Evolutionary conservation across 805 yeast genomes (phyloP).

Genomic region (Myxozyma melibiosi): DNA sequence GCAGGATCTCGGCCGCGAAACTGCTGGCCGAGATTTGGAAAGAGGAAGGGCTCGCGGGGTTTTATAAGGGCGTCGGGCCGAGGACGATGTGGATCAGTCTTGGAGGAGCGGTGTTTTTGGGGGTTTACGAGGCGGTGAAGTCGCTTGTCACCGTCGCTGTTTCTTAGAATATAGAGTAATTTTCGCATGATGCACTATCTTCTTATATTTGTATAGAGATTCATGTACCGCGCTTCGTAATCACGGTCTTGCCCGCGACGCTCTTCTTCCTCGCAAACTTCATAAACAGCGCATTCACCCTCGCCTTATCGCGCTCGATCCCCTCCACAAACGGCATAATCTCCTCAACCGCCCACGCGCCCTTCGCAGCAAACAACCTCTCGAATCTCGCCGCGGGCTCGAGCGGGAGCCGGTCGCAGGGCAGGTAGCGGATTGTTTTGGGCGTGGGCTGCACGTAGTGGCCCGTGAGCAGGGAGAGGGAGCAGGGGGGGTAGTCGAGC

Average conservation of each 20-base stretch:
- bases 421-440: constrained; percentile 55
- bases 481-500: constrained; percentile 62
- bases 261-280: constrained; percentile 62
- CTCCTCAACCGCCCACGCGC: constrained; percentile 63
- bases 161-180: neutral
- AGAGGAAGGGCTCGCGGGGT: constrained; percentile 75
- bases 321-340: constrained; percentile 65
- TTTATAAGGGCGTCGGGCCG: constrained; percentile 87
- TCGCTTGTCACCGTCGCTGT: neutral
- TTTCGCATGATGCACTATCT: neutral
- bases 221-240: constrained; percentile 28
- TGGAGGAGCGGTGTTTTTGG: constrained; percentile 97
- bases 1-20: constrained; percentile 49
- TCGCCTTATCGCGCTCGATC: constrained; percentile 55
- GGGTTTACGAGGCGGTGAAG: constrained; percentile 73
- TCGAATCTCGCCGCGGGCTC: constrained; percentile 55
- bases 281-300: constrained; percentile 60
- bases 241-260: constrained; percentile 24
- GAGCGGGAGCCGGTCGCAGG: constrained; percentile 49
- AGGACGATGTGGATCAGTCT: constrained; percentile 97
- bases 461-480: constrained; percentile 58
- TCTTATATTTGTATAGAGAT: neutral
- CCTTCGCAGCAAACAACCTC: constrained; percentile 56
- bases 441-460: constrained; percentile 52
- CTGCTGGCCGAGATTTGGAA: constrained; percentile 56